Conservation (phyloP, 495 filamentous ascomycete genomes). For the Penicillium parvum region DNA sequence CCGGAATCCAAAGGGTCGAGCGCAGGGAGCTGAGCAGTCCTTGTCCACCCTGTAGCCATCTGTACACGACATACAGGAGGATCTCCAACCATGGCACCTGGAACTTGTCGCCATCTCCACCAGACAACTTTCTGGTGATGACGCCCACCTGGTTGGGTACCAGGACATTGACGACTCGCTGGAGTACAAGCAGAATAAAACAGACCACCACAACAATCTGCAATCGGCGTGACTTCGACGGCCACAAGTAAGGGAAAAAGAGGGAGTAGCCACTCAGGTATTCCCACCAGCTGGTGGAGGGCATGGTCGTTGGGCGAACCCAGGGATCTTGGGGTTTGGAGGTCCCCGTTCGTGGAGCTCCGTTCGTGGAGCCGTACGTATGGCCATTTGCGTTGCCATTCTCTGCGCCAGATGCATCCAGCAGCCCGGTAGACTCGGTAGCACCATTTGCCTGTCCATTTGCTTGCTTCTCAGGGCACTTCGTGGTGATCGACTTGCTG, state of each 20-base stretch:
- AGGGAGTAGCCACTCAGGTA: conserved; percentile 85
- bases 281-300: conserved; percentile 78
- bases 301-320: conserved; percentile 62
- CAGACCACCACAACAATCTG: conserved; percentile 72
- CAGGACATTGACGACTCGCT: conserved; percentile 72
- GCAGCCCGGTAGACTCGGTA: conserved; percentile 54
- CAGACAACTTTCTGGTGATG: conserved; percentile 65
- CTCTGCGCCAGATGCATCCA: conserved; percentile 38
- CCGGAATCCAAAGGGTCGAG: conserved; percentile 87
- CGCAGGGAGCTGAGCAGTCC: conserved; percentile 80
- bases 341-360: conserved; percentile 31
- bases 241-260: conserved; percentile 92
- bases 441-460: conserved; percentile 26
- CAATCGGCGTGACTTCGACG: conserved; percentile 62
- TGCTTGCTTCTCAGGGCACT: conserved; percentile 22
- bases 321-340: conserved; percentile 49
- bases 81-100: conserved; percentile 66
- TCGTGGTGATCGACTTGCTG: conserved; percentile 43
- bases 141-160: conserved; percentile 71
- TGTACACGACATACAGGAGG: conserved; percentile 71
- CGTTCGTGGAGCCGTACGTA: conserved; percentile 48
- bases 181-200: conserved; percentile 65
- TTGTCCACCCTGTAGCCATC: conserved; percentile 82
- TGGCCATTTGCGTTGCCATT: conserved; percentile 43
- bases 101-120: conserved; percentile 41